phyloP scores from a whole-genome alignment of 2,329 filamentous ascomycete genomes.

The Xylariaceae sp. region DNA sequence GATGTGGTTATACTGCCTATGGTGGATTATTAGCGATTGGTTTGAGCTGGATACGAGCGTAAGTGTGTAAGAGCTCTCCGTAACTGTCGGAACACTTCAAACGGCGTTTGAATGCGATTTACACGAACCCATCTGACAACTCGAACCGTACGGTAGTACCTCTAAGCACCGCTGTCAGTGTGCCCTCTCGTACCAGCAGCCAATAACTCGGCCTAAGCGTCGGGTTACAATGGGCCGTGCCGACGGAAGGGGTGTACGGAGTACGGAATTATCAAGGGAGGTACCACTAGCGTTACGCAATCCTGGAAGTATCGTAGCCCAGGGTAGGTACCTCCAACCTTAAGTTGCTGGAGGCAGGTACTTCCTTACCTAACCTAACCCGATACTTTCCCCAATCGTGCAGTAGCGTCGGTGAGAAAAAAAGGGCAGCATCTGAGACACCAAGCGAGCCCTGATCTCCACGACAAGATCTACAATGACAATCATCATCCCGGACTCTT shows the following conservation, averaged over 20 bases:
- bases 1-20: too few relatives aligned
- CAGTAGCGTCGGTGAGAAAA: conserved; percentile 17
- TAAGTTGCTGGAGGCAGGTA: too few relatives aligned
- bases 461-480: conserved; percentile 27
- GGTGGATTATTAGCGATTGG: too few relatives aligned
- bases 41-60: too few relatives aligned
- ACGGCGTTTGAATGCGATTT: too few relatives aligned
- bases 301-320: background rate
- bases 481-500: conserved; percentile 20
- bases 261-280: background rate
- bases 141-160: too few relatives aligned
- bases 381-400: background rate
- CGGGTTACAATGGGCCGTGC: background rate
- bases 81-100: too few relatives aligned
- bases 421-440: conserved; percentile 10
- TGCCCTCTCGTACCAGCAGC: conserved; percentile 13
- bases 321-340: too few relatives aligned
- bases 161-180: too few relatives aligned
- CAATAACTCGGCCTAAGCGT: conserved; percentile 5
- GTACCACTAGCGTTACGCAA: background rate
- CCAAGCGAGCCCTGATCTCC: conserved; percentile 6
- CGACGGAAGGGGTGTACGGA: background rate
- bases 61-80: too few relatives aligned
- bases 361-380: background rate
- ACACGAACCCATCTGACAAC: too few relatives aligned